Evolutionary conservation across 176 grass and related monocot species (phyloP).

Genomic region (Avena atlantica): DNA sequence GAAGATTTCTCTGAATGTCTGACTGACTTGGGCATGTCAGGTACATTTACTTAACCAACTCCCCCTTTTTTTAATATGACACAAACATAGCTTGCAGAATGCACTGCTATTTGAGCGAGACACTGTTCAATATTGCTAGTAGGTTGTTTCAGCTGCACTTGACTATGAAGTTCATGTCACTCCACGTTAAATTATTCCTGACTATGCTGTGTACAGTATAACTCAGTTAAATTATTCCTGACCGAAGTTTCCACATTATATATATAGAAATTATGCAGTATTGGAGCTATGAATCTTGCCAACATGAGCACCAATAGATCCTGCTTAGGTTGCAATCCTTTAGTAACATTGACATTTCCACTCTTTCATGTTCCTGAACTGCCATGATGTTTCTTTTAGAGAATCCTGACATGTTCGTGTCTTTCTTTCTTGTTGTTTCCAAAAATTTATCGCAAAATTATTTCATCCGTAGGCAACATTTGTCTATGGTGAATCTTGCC

Average conservation of each 20-base stretch:
- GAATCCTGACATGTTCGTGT: too few species aligned
- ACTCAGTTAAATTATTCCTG: background rate
- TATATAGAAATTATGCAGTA: background rate
- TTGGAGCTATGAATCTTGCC: background rate
- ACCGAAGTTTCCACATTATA: background rate
- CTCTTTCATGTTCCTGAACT: too few species aligned
- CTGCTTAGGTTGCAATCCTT: too few species aligned
- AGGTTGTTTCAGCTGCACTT: slow-evolving; percentile 1
- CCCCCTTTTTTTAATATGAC: slow-evolving; percentile 5
- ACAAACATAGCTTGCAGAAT: background rate
- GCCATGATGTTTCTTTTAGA: too few species aligned
- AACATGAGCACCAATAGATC: slow-evolving; percentile 3
- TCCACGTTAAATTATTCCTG: background rate
- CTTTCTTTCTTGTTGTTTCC: too few species aligned
- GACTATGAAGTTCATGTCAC: background rate
- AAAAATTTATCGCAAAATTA: too few species aligned
- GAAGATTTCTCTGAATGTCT: slow-evolving; percentile 92
- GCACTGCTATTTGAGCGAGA: background rate
- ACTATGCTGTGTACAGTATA: background rate
- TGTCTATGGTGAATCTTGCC: background rate
- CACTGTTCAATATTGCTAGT: background rate
- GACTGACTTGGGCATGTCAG: slow-evolving; percentile 63
- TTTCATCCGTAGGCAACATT: background rate
- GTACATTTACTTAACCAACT: slow-evolving; percentile 55
- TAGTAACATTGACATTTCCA: too few species aligned